Percentiles rank a stretch among this genome's conserved stretches.
phyloP scores from a whole-genome alignment of 768 basidiomycete genomes.

The Pleurotus platypus region DNA sequence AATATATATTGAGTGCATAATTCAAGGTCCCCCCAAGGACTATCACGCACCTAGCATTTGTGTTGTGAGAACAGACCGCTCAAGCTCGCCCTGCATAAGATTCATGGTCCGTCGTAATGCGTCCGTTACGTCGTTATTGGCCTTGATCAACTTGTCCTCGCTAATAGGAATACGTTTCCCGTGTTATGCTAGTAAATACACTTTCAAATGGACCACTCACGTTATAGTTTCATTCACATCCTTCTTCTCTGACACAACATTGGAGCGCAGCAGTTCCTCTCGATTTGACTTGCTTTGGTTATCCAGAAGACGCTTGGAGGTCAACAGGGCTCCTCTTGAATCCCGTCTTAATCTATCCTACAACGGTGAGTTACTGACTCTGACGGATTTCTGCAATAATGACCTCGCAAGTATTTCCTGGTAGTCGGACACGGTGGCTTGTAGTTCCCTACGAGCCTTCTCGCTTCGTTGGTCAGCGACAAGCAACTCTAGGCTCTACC shows the following conservation, averaged over 20 bases:
- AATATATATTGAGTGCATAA: background rate
- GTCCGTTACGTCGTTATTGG: constrained; percentile 87
- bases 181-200: background rate
- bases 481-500: constrained; percentile 61
- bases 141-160: constrained; percentile 84
- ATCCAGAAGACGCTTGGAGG: constrained; percentile 75
- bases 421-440: constrained; percentile 46
- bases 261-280: constrained; percentile 64
- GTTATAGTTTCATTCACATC: constrained; percentile 50
- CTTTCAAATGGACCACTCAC: background rate
- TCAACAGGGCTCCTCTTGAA: constrained; percentile 62
- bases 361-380: background rate
- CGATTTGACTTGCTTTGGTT: constrained; percentile 51
- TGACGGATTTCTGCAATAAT: constrained; percentile 9
- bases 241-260: constrained; percentile 45
- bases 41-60: constrained; percentile 73
- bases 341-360: constrained; percentile 53
- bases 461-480: constrained; percentile 71
- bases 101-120: constrained; percentile 79
- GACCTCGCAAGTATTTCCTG: constrained; percentile 48
- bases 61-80: constrained; percentile 78
- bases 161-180: constrained; percentile 25
- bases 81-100: constrained; percentile 90
- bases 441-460: constrained; percentile 45
- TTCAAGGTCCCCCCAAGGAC: background rate